These are phyloP conservation scores for Penicillium silybi DNA, from an alignment of 495 filamentous ascomycete species.

Conservation along the genomic window DNA sequence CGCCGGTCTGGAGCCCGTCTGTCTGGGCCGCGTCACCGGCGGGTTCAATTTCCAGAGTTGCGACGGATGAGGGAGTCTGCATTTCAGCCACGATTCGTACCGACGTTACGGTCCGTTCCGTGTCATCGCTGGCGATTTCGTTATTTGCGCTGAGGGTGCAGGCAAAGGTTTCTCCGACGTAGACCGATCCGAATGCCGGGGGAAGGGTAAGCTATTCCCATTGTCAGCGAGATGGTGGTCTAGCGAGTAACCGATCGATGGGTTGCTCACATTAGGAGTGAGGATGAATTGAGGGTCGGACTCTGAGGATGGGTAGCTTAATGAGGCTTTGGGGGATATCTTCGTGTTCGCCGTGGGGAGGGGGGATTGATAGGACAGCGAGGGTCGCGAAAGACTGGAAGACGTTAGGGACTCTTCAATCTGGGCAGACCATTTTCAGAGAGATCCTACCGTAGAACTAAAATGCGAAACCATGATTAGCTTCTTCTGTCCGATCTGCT, in stretches of 20 bases:
- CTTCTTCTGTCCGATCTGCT: not conserved
- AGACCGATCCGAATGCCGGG: constrained; percentile 86
- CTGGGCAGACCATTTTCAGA: too few species aligned
- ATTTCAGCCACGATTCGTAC: constrained; percentile 87
- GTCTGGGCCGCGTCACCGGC: constrained; percentile 27
- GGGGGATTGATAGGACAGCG: constrained; percentile 53
- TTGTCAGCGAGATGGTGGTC: not conserved
- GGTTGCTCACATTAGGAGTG: constrained; percentile 50
- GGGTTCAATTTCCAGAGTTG: constrained; percentile 52
- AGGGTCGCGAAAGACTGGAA: constrained; percentile 52
- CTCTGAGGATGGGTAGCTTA: constrained; percentile 49
- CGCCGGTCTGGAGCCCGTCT: constrained; percentile 57
- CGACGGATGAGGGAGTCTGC: constrained; percentile 74
- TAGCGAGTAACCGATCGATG: not conserved
- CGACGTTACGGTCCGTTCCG: constrained; percentile 58
- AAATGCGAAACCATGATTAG: constrained; percentile 2
- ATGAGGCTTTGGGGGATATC: constrained; percentile 48
- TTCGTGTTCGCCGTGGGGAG: constrained; percentile 48
- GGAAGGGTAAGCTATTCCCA: constrained; percentile 71
- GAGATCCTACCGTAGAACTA: constrained; percentile 46
- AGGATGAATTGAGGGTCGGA: constrained; percentile 53
- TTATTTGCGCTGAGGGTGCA: constrained; percentile 95
- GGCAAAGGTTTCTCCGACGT: constrained; percentile 91
- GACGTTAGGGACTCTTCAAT: constrained; percentile 11
- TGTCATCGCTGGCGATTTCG: constrained; percentile 52